Conservation (phyloP, 495 filamentous ascomycete genomes). For the Oleoguttula mirabilis region DNA sequence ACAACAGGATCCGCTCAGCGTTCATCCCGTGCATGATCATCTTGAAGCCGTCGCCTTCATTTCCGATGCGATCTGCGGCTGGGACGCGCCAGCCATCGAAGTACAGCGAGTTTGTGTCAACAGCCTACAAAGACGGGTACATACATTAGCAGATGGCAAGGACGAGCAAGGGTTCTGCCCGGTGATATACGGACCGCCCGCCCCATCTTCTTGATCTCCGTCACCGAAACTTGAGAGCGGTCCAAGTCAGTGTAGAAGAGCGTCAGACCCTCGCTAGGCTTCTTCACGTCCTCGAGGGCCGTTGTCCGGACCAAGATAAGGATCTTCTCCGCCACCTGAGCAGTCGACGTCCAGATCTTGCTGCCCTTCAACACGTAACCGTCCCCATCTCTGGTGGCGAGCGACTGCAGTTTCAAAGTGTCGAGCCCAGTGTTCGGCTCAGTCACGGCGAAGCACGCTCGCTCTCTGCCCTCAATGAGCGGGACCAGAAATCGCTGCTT, state of each 20-base stretch:
- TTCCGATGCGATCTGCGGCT: conserved; percentile 19
- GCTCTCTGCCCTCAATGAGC: conserved; percentile 22
- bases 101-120: conserved; percentile 24
- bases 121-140: too few relatives aligned
- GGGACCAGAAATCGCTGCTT: conserved; percentile 20
- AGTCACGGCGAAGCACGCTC: conserved; percentile 24
- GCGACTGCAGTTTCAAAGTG: conserved; percentile 23
- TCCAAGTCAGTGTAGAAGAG: conserved; percentile 26
- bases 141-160: too few relatives aligned
- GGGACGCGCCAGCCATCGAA: conserved; percentile 25
- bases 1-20: conserved; percentile 23
- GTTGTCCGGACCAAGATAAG: conserved; percentile 25
- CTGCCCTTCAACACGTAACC: conserved; percentile 20
- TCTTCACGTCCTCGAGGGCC: conserved; percentile 22
- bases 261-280: conserved; percentile 21
- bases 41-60: conserved; percentile 25
- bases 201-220: conserved; percentile 27
- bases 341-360: conserved; percentile 27
- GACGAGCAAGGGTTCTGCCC: too few relatives aligned
- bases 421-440: conserved; percentile 27
- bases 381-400: conserved; percentile 18
- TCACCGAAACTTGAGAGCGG: conserved; percentile 16
- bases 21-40: conserved; percentile 28
- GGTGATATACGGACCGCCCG: too few relatives aligned
- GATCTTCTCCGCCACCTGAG: conserved; percentile 24